Base-by-base conservation (phyloP, 192 early-diverging fungal species). In the Backusella australiensis region DNA sequence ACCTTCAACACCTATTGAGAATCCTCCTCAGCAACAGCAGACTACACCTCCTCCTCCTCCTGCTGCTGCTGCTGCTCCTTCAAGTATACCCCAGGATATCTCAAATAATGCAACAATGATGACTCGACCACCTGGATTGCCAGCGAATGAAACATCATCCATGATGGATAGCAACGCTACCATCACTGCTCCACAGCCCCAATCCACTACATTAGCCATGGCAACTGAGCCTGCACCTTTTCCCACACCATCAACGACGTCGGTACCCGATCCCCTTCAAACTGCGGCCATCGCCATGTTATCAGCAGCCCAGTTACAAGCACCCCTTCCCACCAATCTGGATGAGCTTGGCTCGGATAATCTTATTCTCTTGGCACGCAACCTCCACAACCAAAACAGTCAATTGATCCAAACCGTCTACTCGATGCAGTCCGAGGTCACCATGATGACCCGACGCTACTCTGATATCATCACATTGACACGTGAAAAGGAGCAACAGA, bases 361-460 rank as follows among this genome's bases (percentile, higher is more conserved):
- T 4, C 26, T 78, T 21, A n/a, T 74, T 4, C 38, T 70, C 8
- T 38, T 76, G 71, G 39, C 73, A 32, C 19, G 69, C 14, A 83
- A 79, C 2, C 46, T 89, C 34, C 84, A 85, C 35, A 59, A 75
- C 1, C 86, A 89, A 46, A 88, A 88, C 63, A 72, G 75, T 8
- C 80, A 83, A 23, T 39, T 89, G n/a, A 42, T 87, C 21, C 78
- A 80, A 6, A 83, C 84, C 0, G 39, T 87, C 21, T 65, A 85
- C 34, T 81, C 79, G n/a, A 78, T 87, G 73, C 88, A 88, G 59
- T 82, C 86, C 69, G 86, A 88, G 32, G 77, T 87, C 29, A 80
- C 81, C 0, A 78, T 81, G n/a, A 72, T 88, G 67, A 85, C 75
- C 0, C 71, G 65, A 36, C 80, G 84, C 4, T 89, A 86, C 41